Evolutionary conservation across 148 eudicot species (phyloP), one percentile per base, ranked within the genome.

Genomic region (Silene conica): DNA sequence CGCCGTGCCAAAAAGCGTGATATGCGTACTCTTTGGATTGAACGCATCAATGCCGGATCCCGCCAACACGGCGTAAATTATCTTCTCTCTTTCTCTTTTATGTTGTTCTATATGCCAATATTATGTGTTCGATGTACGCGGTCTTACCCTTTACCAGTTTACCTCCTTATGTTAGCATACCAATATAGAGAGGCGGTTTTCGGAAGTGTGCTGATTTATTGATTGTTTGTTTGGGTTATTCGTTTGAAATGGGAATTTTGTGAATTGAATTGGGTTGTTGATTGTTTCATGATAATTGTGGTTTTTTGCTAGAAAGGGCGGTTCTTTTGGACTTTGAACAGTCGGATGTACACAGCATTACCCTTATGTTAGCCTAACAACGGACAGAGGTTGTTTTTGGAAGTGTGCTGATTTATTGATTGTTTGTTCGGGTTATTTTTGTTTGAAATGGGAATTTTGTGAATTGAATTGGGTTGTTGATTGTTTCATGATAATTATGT

Each of bases 1-100:
- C 96, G 98, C 78, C 95, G 98, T 70, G 89, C 77, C 80, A 94
- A 94, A 89, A 94, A 94, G 91, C 95, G 98, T 3, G 98, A 94
- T 54, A 94, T 93, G 98, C 88, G 98, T 41, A 83, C 88, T 5
- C 92, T 93, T 55, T 91, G 97, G 97, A 91, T 93, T 52, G 92
- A 93, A 73, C 95, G 97, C 70, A 94, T 94, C 77, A 91, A 91
- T 77, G 98, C 97, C 56, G 98, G 96, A 73, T 52, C 91, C 62
- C 93, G 98, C 57, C 88, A 86, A 76, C 89, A 94, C 54, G 97
- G 98, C 18, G 97, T 90, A 31, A 76, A 4, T 67, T 61, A 1
- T 54, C 11, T 13, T 18, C 14, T 67, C 23, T 10, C 70, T 59
- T 48, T 61, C 75, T 58, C 12, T 18, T 73, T 63, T 8, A 41